A percentile compares a stretch with the other conserved stretches of the same genome.
These are phyloP conservation scores for Papiliotrema fonsecae DNA, from an alignment of 1,284 basidiomycete genomes.

Conservation along the genomic window DNA sequence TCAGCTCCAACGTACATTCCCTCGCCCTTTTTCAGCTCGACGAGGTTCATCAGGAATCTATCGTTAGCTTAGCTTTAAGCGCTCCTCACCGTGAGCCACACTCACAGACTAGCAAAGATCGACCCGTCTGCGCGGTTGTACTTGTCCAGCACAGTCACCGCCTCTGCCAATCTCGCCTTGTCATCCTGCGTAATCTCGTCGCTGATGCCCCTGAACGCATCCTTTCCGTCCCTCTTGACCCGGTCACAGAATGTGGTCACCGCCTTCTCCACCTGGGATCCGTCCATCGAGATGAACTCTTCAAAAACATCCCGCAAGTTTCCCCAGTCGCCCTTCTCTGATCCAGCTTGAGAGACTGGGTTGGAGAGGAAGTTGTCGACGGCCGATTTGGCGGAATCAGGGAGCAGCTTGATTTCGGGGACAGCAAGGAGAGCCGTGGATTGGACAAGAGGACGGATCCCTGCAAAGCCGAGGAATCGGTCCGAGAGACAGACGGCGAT, in stretches of 20 bases:
- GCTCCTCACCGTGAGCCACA: neutral
- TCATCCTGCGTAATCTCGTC: slow-evolving; percentile 13
- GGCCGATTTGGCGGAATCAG: slow-evolving; percentile 1
- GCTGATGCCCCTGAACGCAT: slow-evolving; percentile 14
- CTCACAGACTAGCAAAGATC: slow-evolving; percentile 29
- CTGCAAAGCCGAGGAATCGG: slow-evolving; percentile 64
- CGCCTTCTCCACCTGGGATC: slow-evolving; percentile 13
- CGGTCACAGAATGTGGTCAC: slow-evolving; percentile 17
- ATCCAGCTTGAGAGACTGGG: neutral
- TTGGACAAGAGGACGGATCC: slow-evolving; percentile 17
- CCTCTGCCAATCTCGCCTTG: slow-evolving; percentile 21
- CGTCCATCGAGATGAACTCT: slow-evolving; percentile 11
- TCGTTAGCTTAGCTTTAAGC: neutral
- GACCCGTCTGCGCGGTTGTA: slow-evolving; percentile 31
- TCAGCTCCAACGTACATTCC: slow-evolving; percentile 41
- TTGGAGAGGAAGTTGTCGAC: slow-evolving; percentile 6
- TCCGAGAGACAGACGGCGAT: slow-evolving; percentile 89
- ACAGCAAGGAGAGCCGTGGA: slow-evolving; percentile 16
- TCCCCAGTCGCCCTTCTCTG: neutral
- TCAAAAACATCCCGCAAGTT: slow-evolving; percentile 11
- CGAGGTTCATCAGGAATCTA: slow-evolving; percentile 37
- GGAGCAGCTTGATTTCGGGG: slow-evolving; percentile 15
- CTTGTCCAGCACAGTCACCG: slow-evolving; percentile 20
- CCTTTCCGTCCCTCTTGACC: slow-evolving; percentile 19
- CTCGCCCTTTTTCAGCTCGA: slow-evolving; percentile 35